These are phyloP conservation scores for Malus sylvestris DNA, from an alignment of 306 rosid species.

Conservation along the genomic window DNA sequence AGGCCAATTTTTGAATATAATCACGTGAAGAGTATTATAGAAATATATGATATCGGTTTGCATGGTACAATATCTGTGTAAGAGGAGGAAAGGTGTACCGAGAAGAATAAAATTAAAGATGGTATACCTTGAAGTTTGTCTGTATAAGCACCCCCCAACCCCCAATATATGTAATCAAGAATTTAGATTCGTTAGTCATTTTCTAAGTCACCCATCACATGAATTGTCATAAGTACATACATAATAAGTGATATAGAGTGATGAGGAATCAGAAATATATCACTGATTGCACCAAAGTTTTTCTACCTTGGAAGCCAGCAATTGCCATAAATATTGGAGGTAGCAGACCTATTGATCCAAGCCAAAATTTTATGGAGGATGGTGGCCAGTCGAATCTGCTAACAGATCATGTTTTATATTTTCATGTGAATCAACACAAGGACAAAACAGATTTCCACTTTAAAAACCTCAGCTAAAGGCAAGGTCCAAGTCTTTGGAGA, in stretches of 20 bases:
- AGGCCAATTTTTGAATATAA: too few relatives aligned
- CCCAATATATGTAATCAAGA: too few relatives aligned
- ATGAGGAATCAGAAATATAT: too few relatives aligned
- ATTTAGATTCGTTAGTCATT: too few relatives aligned
- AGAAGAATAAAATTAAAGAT: neutral
- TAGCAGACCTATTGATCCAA: neutral
- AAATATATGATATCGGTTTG: too few relatives aligned
- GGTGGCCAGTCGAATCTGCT: neutral
- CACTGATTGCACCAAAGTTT: too few relatives aligned
- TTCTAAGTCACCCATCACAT: too few relatives aligned
- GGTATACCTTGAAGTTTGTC: neutral
- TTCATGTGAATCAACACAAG: neutral
- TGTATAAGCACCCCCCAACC: neutral
- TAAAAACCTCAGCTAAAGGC: neutral
- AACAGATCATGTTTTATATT: neutral
- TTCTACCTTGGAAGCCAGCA: neutral
- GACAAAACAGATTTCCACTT: neutral
- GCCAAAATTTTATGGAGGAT: neutral
- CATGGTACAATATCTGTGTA: fast-evolving
- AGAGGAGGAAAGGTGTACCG: neutral
- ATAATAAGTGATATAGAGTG: too few relatives aligned
- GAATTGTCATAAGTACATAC: too few relatives aligned
- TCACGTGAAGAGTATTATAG: fast-evolving
- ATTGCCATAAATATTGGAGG: neutral
- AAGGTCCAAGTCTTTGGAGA: neutral